Conservation (phyloP, 345 rosid species). For the Cardamine resedifolia region DNA sequence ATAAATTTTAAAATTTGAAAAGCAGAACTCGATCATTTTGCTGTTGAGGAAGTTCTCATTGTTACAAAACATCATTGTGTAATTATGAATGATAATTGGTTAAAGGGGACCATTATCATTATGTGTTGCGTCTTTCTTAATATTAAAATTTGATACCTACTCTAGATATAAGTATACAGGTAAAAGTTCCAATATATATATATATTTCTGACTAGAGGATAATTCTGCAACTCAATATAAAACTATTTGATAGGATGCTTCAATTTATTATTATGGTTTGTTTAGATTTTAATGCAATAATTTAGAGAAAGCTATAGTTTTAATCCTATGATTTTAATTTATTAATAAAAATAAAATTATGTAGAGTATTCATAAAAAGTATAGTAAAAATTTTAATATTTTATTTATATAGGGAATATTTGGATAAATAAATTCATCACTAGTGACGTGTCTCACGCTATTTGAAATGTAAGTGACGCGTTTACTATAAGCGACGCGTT, state of each 20-base stretch:
- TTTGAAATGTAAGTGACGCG: no score
- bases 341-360: no score
- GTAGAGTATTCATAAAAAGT: neutral
- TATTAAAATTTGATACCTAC: constrained; percentile 2
- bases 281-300: neutral
- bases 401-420: no score
- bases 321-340: no score
- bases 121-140: constrained; percentile 5
- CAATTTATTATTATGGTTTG: no score
- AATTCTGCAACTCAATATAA: neutral
- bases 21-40: no score
- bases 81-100: neutral
- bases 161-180: neutral
- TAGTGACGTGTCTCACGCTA: no score
- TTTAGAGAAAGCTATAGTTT: neutral
- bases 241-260: neutral
- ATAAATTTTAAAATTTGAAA: no score
- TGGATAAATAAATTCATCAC: no score
- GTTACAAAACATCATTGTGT: constrained; percentile 11
- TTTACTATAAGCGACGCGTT: no score
- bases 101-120: constrained; percentile 26
- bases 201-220: neutral
- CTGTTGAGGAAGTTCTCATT: no score
- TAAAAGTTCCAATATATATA: neutral
- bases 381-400: no score